phyloP scores from a whole-genome alignment of 768 basidiomycete species.

The Kwoniella bestiolae region DNA sequence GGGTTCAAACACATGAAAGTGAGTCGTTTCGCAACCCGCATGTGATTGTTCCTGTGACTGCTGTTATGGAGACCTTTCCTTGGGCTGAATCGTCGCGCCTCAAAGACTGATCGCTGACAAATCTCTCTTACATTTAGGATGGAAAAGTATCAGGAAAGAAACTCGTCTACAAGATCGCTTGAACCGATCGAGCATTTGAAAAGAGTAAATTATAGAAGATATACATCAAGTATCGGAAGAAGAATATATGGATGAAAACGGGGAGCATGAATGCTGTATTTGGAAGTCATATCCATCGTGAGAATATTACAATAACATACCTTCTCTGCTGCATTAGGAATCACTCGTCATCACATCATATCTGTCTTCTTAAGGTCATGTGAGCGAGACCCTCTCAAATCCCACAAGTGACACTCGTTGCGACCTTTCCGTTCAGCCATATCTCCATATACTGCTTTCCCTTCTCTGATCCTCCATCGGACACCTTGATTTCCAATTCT shows the following conservation, averaged over 20 bases:
- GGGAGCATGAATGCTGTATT: too few relatives aligned
- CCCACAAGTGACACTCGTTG: neutral
- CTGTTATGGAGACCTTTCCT: too few relatives aligned
- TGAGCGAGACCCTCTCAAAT: too few relatives aligned
- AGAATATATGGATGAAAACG: neutral
- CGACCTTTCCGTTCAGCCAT: slow-evolving; percentile 3
- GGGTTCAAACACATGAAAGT: slow-evolving; percentile 38
- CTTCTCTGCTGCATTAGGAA: too few relatives aligned
- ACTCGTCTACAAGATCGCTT: slow-evolving; percentile 27
- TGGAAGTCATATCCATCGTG: too few relatives aligned
- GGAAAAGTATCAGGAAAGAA: slow-evolving; percentile 39
- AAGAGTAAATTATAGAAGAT: neutral
- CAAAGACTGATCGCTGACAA: neutral
- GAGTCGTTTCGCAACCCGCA: slow-evolving; percentile 6
- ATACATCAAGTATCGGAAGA: neutral
- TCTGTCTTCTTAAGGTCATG: too few relatives aligned
- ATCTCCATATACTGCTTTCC: neutral
- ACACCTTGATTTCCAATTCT: slow-evolving; percentile 5
- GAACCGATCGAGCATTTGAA: neutral
- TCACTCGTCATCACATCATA: too few relatives aligned
- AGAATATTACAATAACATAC: too few relatives aligned
- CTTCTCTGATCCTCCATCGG: neutral
- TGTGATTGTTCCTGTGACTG: too few relatives aligned
- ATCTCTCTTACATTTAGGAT: slow-evolving; percentile 1
- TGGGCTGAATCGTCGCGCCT: too few relatives aligned